These are phyloP conservation scores for Jaminaea rosea DNA, from an alignment of 1,284 basidiomycete species.

Conservation along the genomic window DNA sequence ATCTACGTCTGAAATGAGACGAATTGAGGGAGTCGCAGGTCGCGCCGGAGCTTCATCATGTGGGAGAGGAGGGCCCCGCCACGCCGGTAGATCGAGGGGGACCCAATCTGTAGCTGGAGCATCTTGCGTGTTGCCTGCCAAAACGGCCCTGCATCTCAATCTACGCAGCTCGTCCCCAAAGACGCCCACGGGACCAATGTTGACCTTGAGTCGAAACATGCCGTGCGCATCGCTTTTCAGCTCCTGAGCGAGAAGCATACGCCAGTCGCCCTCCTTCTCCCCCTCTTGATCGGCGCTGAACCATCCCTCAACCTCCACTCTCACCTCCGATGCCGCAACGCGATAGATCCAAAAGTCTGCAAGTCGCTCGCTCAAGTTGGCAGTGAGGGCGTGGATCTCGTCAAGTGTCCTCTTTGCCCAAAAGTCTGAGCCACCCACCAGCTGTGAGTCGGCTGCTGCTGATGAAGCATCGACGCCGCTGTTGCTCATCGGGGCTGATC, in stretches of 20 bases:
- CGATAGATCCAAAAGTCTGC: conserved; percentile 35
- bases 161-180: not conserved
- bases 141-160: not conserved
- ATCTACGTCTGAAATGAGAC: conserved; percentile 85
- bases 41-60: conserved; percentile 11
- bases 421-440: conserved; percentile 16
- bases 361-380: conserved; percentile 21
- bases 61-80: not conserved
- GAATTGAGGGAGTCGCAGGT: conserved; percentile 49
- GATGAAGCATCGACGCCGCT: not conserved
- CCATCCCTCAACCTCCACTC: conserved; percentile 16
- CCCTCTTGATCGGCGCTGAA: conserved; percentile 1
- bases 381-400: conserved; percentile 22
- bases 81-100: conserved; percentile 7
- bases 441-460: not conserved
- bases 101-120: not conserved
- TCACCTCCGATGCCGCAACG: conserved; percentile 17
- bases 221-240: conserved; percentile 6
- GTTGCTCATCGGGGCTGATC: not conserved
- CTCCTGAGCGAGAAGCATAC: conserved; percentile 6
- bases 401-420: conserved; percentile 25
- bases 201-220: not conserved
- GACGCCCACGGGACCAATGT: not conserved
- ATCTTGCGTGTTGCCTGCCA: not conserved
- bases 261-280: conserved; percentile 12